Evolutionary conservation across 2,329 filamentous ascomycete species (phyloP).

Genomic region (Colletotrichum paranaense): DNA sequence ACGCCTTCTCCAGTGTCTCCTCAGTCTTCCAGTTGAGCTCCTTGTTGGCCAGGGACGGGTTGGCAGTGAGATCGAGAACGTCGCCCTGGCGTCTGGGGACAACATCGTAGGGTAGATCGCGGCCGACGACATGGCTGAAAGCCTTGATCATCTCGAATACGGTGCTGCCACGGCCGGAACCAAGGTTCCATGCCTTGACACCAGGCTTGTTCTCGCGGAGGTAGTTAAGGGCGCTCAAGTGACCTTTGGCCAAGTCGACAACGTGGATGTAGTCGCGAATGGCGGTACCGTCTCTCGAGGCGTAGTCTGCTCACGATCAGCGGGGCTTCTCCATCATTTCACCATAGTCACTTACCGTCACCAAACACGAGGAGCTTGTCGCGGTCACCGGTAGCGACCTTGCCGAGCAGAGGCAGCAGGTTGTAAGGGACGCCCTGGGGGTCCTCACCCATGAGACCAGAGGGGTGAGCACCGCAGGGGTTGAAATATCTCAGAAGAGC

Average conservation of each 20-base stretch:
- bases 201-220: constrained; percentile 86
- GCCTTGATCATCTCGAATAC: constrained; percentile 98
- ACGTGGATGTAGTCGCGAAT: constrained; percentile 99
- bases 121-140: constrained; percentile 88
- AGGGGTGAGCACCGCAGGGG: constrained; percentile 93
- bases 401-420: constrained; percentile 90
- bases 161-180: constrained; percentile 92
- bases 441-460: constrained; percentile 97
- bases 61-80: constrained; percentile 93
- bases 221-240: constrained; percentile 90
- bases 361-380: constrained; percentile 96
- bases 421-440: constrained; percentile 97
- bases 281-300: constrained; percentile 88
- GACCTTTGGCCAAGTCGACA: constrained; percentile 86
- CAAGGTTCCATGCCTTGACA: constrained; percentile 95
- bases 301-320: constrained; percentile 76
- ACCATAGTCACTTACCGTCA: constrained; percentile 70
- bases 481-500: constrained; percentile 98
- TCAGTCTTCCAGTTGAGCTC: constrained; percentile 95
- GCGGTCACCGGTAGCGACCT: constrained; percentile 94
- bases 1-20: constrained; percentile 90
- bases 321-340: not conserved
- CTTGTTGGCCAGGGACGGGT: constrained; percentile 85
- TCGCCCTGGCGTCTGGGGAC: constrained; percentile 86
- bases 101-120: constrained; percentile 87